Evolutionary conservation across 305 asterid genomes (phyloP).

Genomic region (Fraxinus dipetala): DNA sequence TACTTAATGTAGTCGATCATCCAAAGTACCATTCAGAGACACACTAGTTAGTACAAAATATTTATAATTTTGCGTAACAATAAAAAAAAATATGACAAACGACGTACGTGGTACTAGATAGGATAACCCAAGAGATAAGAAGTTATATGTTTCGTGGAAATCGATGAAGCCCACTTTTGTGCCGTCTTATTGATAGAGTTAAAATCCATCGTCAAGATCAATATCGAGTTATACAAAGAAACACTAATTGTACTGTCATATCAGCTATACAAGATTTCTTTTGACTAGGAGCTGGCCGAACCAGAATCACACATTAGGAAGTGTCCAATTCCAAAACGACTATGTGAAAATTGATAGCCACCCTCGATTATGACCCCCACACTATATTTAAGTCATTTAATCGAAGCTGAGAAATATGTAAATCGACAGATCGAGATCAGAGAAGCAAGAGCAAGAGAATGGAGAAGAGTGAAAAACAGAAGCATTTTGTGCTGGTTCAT

Average conservation of each 20-base stretch:
- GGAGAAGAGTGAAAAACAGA: slow-evolving; percentile 23
- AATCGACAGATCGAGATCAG: not conserved
- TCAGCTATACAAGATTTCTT: not conserved
- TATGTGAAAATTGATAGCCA: not conserved
- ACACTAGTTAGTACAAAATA: not conserved
- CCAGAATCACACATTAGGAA: not conserved
- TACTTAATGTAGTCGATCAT: too few species aligned
- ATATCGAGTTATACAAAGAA: not conserved
- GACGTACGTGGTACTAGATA: not conserved
- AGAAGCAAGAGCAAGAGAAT: slow-evolving; percentile 1
- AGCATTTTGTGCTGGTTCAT: slow-evolving; percentile 43
- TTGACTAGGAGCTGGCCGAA: not conserved
- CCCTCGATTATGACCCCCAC: not conserved
- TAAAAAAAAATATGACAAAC: not conserved
- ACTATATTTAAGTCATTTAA: not conserved
- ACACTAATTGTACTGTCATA: not conserved
- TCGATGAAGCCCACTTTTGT: not conserved
- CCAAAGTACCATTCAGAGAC: too few species aligned
- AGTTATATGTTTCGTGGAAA: not conserved
- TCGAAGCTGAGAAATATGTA: not conserved
- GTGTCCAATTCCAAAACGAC: not conserved
- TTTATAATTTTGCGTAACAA: not conserved
- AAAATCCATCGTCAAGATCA: not conserved
- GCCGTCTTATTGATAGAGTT: not conserved
- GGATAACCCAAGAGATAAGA: not conserved